Conservation (phyloP, 1,284 basidiomycete species). For the Trichosporon inkin region DNA sequence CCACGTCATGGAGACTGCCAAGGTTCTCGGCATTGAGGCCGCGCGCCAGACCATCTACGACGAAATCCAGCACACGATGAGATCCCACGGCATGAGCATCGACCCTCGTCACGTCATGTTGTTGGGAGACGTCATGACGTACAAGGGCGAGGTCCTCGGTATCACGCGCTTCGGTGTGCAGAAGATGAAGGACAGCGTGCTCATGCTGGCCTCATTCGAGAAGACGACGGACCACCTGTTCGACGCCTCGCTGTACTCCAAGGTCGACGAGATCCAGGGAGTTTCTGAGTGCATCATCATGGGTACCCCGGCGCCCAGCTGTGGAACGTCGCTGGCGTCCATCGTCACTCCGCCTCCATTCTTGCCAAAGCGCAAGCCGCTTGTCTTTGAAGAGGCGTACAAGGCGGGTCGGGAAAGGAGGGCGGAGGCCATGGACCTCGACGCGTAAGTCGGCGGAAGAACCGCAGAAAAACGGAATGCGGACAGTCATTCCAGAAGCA, state of each 20-base stretch:
- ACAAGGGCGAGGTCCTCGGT: conserved; percentile 98
- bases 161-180: conserved; percentile 99
- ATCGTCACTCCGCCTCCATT: conserved; percentile 58
- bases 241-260: conserved; percentile 93
- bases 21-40: conserved; percentile 95
- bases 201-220: conserved; percentile 99
- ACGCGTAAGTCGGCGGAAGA: not conserved
- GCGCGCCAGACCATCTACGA: conserved; percentile 92
- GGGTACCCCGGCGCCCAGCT: conserved; percentile 94
- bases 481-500: not conserved
- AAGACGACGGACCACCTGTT: conserved; percentile 99
- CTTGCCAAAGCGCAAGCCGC: conserved; percentile 56
- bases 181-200: conserved; percentile 99
- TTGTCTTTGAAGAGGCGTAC: conserved; percentile 59
- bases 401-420: conserved; percentile 31
- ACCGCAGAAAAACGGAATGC: not conserved
- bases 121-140: conserved; percentile 96
- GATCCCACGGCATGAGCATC: conserved; percentile 95
- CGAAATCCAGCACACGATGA: conserved; percentile 97
- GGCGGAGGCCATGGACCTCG: conserved; percentile 16
- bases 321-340: conserved; percentile 82
- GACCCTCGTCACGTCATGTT: conserved; percentile 99
- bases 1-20: conserved; percentile 92
- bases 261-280: conserved; percentile 90
- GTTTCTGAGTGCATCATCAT: conserved; percentile 99